These are phyloP conservation scores for Borovskyia barvae DNA, from an alignment of 208 protist genomes.

Conservation along the genomic window DNA sequence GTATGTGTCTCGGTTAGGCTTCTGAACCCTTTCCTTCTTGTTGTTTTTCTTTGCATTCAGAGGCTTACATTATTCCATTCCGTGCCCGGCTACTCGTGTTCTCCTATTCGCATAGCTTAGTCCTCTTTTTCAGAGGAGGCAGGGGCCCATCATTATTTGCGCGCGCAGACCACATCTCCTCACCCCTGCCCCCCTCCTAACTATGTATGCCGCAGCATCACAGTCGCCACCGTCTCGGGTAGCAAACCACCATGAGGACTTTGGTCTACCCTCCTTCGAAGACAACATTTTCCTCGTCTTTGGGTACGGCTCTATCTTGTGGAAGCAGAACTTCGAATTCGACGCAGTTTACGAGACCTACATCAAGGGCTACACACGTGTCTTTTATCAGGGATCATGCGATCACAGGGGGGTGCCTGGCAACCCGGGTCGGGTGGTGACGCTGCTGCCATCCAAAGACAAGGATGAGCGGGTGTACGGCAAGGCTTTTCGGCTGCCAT, in stretches of 20 bases:
- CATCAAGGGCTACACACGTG: constrained; percentile 65
- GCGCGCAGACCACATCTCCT: no score
- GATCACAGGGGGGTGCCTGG: constrained; percentile 73
- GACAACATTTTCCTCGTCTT: constrained; percentile 67
- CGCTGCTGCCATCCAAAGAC: constrained; percentile 46
- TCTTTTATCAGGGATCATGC: constrained; percentile 79
- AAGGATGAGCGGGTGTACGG: constrained; percentile 54
- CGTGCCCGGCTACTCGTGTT: no score
- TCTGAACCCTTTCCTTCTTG: not conserved
- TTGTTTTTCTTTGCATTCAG: not conserved
- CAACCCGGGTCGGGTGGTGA: constrained; percentile 75
- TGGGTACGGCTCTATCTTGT: constrained; percentile 84
- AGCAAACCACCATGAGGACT: constrained; percentile 26
- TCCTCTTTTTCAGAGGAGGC: no score
- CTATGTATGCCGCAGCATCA: not conserved
- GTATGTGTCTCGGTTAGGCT: no score
- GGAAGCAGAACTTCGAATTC: constrained; percentile 87
- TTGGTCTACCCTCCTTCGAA: constrained; percentile 46
- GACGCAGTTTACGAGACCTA: constrained; percentile 51
- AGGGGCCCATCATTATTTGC: no score
- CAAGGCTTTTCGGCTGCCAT: constrained; percentile 71
- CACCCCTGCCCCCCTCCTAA: no score
- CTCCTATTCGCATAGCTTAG: no score
- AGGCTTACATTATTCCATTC: no score
- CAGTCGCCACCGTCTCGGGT: no score